Percentiles rank a stretch among this genome's conserved stretches.
These are phyloP conservation scores for Chytriomyces sp. DNA, from an alignment of 192 early-diverging fungal genomes.

Conservation along the genomic window DNA sequence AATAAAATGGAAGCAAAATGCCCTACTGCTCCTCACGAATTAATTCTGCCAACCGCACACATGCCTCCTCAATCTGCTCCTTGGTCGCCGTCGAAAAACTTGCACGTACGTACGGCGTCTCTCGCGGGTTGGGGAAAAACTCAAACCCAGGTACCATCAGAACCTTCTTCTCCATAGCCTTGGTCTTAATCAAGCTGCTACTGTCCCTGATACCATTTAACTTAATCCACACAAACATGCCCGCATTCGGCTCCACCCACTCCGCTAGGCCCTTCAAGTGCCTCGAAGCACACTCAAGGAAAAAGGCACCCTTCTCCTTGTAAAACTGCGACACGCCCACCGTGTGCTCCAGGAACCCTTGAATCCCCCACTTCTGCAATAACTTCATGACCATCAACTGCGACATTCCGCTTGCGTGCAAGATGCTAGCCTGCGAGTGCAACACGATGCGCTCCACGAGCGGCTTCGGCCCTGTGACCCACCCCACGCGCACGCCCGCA, in stretches of 20 bases:
- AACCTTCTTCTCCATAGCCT: slow-evolving; percentile 58
- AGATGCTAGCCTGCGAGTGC: slow-evolving; percentile 75
- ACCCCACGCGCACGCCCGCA: slow-evolving; percentile 75
- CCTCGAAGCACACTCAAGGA: slow-evolving; percentile 63
- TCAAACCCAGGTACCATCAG: slow-evolving; percentile 61
- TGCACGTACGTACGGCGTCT: slow-evolving; percentile 54
- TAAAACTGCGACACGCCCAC: slow-evolving; percentile 74
- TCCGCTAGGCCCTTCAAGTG: slow-evolving; percentile 59
- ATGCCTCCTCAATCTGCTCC: slow-evolving; percentile 49
- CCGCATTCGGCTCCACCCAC: slow-evolving; percentile 53
- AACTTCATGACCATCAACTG: slow-evolving; percentile 76
- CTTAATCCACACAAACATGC: slow-evolving; percentile 92
- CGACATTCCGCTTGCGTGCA: slow-evolving; percentile 82
- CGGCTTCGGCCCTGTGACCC: slow-evolving; percentile 57
- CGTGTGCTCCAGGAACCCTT: slow-evolving; percentile 78
- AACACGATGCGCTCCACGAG: slow-evolving; percentile 81
- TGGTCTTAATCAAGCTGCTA: slow-evolving; percentile 44
- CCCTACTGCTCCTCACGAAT: slow-evolving; percentile 33
- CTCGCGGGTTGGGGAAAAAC: slow-evolving; percentile 54
- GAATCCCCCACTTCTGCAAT: slow-evolving; percentile 76
- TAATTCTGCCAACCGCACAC: slow-evolving; percentile 44
- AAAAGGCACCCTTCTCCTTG: slow-evolving; percentile 64
- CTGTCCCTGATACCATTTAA: slow-evolving; percentile 48
- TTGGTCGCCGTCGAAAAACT: slow-evolving; percentile 49
- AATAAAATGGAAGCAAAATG: not conserved